Base-by-base conservation (phyloP, 225 moss, liverwort and hornwort species). In the Sphagnum tenellum region DNA sequence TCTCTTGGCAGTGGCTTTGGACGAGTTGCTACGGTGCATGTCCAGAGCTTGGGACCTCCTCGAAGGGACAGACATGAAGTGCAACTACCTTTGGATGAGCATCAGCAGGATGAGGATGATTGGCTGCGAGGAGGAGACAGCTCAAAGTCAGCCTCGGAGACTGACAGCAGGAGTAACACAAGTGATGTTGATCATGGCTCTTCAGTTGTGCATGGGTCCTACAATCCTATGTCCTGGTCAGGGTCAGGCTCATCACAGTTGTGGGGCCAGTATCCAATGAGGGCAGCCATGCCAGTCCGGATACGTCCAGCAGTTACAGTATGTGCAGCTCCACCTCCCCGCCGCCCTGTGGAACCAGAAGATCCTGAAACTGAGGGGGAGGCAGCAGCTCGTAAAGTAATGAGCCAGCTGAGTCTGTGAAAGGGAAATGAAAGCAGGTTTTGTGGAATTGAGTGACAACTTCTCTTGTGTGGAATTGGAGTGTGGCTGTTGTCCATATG, bases 321-420 rank as follows among this genome's bases (percentile, higher is more conserved):
- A 49, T 78, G 84, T 3, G 55, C 66, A n/a, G 77, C 84, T n/a
- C 61, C 84, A 45, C 66, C 66, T 4, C 80, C 80, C 3, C 80
- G 73, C 10, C 84, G 77, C 66, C 84, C 73, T 50, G 59, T 66
- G 53, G 75, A 66, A 29, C 74, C 83, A 0, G 77, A 84, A 54
- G 80, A 84, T 69, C 72, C 80, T 2, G 84, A 84, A 60, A 80
- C 72, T 4, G 80, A 84, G 47, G 84, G 84, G 50, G 84, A 94
- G 83, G 94, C 89, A 8, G 94, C 94, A 8, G 83, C 91, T 47
- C 91, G 84, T 67, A 87, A 94, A 86, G 94, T 94, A 68, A 83
- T 94, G 62, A 94, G 94, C 81, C 94, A 94, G 91, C 84, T 94
- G 65, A 94, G 94, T 81, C 91, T 94, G 50, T 94, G 75, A 84